phyloP scores from a whole-genome alignment of 1,139 yeast genomes.

The Yamadazyma jaroonii region DNA sequence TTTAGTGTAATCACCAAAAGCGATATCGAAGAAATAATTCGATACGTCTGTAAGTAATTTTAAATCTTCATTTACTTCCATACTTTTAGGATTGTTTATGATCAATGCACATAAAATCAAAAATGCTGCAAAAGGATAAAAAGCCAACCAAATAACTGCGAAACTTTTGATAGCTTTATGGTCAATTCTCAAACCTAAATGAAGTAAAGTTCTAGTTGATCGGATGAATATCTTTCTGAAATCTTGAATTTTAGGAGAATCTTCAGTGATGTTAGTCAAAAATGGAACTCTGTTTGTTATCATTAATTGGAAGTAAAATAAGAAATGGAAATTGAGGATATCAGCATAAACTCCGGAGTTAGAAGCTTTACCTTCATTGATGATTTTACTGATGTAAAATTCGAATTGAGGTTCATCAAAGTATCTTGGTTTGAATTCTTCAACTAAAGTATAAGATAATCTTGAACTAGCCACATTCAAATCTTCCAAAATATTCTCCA shows the following conservation, averaged over 20 bases:
- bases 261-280: conserved; percentile 16
- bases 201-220: conserved; percentile 38
- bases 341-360: conserved; percentile 9
- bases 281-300: conserved; percentile 36
- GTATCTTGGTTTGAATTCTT: conserved; percentile 22
- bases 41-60: conserved; percentile 28
- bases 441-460: conserved; percentile 14
- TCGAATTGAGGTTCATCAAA: conserved; percentile 27
- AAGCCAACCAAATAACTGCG: conserved; percentile 29
- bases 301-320: conserved; percentile 34
- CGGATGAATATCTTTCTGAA: conserved; percentile 31
- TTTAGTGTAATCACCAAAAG: conserved; percentile 1
- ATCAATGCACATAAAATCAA: conserved; percentile 30
- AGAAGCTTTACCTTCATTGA: conserved; percentile 6
- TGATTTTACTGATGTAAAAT: neutral
- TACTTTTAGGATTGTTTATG: conserved; percentile 28
- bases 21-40: conserved; percentile 13
- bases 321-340: conserved; percentile 18
- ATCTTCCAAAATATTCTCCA: conserved; percentile 18
- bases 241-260: conserved; percentile 17
- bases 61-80: conserved; percentile 29
- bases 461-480: conserved; percentile 22
- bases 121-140: conserved; percentile 37
- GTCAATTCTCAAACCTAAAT: conserved; percentile 22
- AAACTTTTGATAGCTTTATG: conserved; percentile 18